Evolutionary conservation across 306 rosid species (phyloP).

Genomic region (Vicia faba): DNA sequence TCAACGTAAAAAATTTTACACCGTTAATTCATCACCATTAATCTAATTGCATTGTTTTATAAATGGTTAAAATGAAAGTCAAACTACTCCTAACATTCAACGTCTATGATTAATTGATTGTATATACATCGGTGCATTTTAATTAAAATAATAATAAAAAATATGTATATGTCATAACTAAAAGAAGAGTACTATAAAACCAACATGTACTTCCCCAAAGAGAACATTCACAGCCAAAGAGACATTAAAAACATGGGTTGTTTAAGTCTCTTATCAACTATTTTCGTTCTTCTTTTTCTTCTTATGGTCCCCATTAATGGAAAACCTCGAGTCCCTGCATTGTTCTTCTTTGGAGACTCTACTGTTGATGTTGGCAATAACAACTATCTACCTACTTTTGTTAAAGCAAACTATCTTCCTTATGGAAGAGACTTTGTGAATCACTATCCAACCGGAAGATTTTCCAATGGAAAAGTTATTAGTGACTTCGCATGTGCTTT

Average conservation of each 20-base stretch:
- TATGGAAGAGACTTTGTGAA: slow-evolving; percentile 71
- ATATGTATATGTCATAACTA: no score
- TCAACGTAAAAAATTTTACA: no score
- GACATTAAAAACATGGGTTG: background rate
- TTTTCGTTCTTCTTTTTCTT: slow-evolving; percentile 34
- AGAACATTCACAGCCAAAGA: background rate
- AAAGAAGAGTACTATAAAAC: no score
- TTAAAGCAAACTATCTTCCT: slow-evolving; percentile 68
- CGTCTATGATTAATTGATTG: no score
- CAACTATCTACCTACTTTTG: slow-evolving; percentile 43
- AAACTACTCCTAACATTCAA: no score
- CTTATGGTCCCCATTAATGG: slow-evolving; percentile 43
- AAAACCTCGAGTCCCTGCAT: slow-evolving; percentile 63
- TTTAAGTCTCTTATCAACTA: slow-evolving; percentile 5
- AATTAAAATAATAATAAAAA: no score
- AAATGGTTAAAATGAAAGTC: no score
- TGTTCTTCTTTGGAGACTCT: slow-evolving; percentile 82
- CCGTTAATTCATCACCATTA: no score
- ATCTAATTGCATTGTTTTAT: no score
- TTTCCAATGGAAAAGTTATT: slow-evolving; percentile 76
- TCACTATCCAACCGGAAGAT: slow-evolving; percentile 64
- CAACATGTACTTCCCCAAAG: no score
- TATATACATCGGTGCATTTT: no score
- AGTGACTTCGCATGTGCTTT: slow-evolving; percentile 58
- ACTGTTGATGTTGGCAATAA: slow-evolving; percentile 73